These are phyloP conservation scores for Geoglossum glabrum DNA, from an alignment of 495 filamentous ascomycete species.

Conservation along the genomic window DNA sequence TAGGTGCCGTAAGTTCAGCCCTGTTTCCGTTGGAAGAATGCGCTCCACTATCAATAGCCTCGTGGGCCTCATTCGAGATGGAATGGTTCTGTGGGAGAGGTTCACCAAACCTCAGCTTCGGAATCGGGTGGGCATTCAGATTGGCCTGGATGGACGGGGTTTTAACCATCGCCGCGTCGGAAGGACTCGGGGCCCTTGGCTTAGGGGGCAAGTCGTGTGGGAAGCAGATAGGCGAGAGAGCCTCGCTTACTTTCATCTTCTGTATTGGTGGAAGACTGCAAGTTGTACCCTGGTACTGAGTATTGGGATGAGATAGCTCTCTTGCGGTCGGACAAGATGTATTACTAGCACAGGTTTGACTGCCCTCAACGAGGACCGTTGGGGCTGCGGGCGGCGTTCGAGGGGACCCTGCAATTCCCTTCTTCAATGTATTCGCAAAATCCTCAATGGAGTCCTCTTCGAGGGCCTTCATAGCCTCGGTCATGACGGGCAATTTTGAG, in stretches of 20 bases:
- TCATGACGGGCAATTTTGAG: not conserved
- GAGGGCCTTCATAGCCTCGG: not conserved
- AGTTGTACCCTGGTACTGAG: not conserved
- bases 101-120: not conserved
- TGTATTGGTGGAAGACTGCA: not conserved
- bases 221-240: not conserved
- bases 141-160: not conserved
- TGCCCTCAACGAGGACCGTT: not conserved
- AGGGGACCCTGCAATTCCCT: too few relatives aligned
- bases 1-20: not conserved
- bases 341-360: not conserved
- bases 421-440: too few relatives aligned
- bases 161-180: conserved; percentile 1
- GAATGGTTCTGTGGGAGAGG: not conserved
- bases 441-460: not conserved
- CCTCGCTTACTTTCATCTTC: not conserved
- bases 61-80: not conserved
- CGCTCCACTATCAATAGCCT: not conserved
- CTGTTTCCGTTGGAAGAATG: not conserved
- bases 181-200: not conserved
- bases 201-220: not conserved
- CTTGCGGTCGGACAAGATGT: not conserved
- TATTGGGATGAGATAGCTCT: not conserved
- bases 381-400: not conserved
- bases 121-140: not conserved